Evolutionary conservation across 2,329 filamentous ascomycete genomes (phyloP).

Genomic region (Exophiala bonariae): DNA sequence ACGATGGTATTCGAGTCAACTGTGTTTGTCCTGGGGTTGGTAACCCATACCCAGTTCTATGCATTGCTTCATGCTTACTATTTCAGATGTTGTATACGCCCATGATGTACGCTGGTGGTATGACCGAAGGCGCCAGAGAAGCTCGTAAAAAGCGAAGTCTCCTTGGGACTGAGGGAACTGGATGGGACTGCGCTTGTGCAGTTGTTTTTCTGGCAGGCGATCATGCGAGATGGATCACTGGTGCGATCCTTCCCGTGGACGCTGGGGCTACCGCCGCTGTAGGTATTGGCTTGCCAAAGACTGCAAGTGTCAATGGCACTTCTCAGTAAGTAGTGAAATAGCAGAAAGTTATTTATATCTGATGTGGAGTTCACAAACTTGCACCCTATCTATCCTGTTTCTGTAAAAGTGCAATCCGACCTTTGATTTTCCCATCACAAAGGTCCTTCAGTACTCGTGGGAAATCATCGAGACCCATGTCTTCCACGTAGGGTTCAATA

Average conservation of each 20-base stretch:
- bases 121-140: constrained; percentile 52
- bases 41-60: too few relatives aligned
- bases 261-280: constrained; percentile 18
- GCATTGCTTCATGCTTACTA: too few relatives aligned
- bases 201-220: constrained; percentile 53
- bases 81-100: constrained; percentile 53
- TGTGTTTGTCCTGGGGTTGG: constrained; percentile 52
- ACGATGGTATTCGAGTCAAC: constrained; percentile 54
- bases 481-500: constrained; percentile 38
- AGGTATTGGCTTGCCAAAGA: background rate
- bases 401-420: constrained; percentile 7
- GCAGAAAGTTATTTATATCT: background rate
- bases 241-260: constrained; percentile 49
- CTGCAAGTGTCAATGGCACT: background rate
- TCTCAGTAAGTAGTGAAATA: background rate
- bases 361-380: too few relatives aligned
- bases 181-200: constrained; percentile 54
- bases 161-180: constrained; percentile 55
- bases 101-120: constrained; percentile 53
- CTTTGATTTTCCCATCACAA: constrained; percentile 37
- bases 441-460: constrained; percentile 35
- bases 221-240: constrained; percentile 55
- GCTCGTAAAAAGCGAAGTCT: constrained; percentile 52
- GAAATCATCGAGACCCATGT: constrained; percentile 34
- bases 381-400: background rate